Percentiles rank a stretch among this genome's conserved stretches.
These are phyloP conservation scores for Salix suchowensis DNA, from an alignment of 345 rosid genomes.

Conservation along the genomic window DNA sequence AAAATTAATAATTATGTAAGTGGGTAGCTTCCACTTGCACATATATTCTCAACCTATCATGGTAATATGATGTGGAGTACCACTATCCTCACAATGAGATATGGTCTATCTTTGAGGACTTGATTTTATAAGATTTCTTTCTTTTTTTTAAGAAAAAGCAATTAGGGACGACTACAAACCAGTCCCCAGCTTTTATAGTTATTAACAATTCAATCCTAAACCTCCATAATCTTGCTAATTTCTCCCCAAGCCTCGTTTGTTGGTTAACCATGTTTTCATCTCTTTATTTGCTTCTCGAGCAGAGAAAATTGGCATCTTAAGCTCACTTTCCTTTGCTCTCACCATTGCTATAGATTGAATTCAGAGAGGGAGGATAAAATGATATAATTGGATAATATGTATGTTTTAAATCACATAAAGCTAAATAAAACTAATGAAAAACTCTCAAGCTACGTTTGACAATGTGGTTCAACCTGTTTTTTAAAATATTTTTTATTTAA, in stretches of 20 bases:
- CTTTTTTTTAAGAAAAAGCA: background rate
- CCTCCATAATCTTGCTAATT: background rate
- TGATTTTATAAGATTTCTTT: background rate
- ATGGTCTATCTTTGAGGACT: background rate
- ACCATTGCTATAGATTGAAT: too few relatives aligned
- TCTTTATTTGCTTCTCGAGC: too few relatives aligned
- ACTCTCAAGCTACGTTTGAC: too few relatives aligned
- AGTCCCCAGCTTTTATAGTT: background rate
- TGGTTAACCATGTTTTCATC: too few relatives aligned
- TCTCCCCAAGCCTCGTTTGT: background rate
- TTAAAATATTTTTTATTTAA: too few relatives aligned
- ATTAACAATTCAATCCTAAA: background rate
- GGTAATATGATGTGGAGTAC: slow-evolving; percentile 1
- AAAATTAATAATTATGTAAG: background rate
- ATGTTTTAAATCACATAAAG: too few relatives aligned
- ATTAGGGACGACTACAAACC: background rate
- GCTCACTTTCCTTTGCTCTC: too few relatives aligned
- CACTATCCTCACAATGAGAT: background rate
- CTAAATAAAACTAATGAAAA: too few relatives aligned
- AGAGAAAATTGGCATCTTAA: too few relatives aligned
- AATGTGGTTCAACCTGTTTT: too few relatives aligned
- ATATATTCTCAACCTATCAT: background rate
- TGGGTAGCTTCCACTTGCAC: slow-evolving; percentile 11
- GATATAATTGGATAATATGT: too few relatives aligned
- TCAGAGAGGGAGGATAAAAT: background rate